Percentiles rank a stretch among this genome's conserved stretches.
Evolutionary conservation across 495 filamentous ascomycete species (phyloP).

Genomic region (Penicillium tannophilum): DNA sequence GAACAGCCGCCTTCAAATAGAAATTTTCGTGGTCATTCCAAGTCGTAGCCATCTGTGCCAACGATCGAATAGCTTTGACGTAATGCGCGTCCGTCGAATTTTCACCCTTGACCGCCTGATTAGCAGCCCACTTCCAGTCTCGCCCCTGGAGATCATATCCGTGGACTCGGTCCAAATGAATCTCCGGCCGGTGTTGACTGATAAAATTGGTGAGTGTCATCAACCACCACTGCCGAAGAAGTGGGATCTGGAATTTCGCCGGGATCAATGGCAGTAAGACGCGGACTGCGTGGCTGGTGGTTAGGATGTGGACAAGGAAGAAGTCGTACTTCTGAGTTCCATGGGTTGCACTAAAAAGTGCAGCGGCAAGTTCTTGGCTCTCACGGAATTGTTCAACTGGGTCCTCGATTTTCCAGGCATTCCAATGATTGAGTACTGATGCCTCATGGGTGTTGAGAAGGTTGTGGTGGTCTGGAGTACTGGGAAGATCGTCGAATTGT

Average conservation of each 20-base stretch:
- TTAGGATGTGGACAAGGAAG: conserved; percentile 79
- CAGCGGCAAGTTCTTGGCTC: conserved; percentile 74
- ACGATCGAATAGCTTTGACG: conserved; percentile 76
- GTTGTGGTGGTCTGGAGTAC: conserved; percentile 60
- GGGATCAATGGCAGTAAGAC: conserved; percentile 82
- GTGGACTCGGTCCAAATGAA: conserved; percentile 64
- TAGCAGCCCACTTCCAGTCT: conserved; percentile 74
- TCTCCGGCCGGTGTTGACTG: conserved; percentile 67
- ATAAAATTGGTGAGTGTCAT: conserved; percentile 78
- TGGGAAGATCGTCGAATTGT: conserved; percentile 58
- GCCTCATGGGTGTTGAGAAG: conserved; percentile 70
- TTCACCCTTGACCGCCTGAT: conserved; percentile 65
- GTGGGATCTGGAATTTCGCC: conserved; percentile 64
- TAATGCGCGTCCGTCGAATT: conserved; percentile 75
- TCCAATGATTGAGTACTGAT: conserved; percentile 82
- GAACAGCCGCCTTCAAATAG: conserved; percentile 77
- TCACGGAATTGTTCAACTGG: conserved; percentile 72
- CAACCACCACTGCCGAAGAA: conserved; percentile 89
- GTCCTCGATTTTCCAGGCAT: conserved; percentile 71
- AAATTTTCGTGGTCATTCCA: conserved; percentile 82
- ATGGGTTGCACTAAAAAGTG: conserved; percentile 67
- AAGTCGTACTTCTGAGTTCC: conserved; percentile 67
- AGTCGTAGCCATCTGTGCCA: conserved; percentile 72
- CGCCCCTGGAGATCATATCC: conserved; percentile 61
- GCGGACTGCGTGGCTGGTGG: conserved; percentile 82